Conservation (phyloP, 495 filamentous ascomycete genomes). For the Sordaria brevicollis region DNA sequence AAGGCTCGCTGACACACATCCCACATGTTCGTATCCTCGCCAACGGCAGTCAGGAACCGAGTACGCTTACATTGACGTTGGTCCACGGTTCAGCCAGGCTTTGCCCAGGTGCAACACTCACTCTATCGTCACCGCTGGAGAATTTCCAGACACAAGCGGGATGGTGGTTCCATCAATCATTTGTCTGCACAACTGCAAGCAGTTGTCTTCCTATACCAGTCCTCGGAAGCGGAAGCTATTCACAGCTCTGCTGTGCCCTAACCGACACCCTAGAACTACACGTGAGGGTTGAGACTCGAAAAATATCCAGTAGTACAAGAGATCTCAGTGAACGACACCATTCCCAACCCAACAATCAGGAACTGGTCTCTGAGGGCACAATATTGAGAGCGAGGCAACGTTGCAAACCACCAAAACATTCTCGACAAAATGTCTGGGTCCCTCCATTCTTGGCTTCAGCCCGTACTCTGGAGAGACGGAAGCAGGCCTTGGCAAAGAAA, state of each 20-base stretch:
- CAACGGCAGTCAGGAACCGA: background rate
- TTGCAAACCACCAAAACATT: too few species aligned
- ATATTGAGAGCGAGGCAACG: background rate
- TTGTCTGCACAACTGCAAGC: background rate
- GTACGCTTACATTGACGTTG: background rate
- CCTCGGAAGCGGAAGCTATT: background rate
- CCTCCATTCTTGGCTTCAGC: background rate
- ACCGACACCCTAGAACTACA: background rate
- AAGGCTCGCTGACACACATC: background rate
- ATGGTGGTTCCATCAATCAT: background rate
- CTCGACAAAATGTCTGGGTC: background rate
- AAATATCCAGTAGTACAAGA: background rate
- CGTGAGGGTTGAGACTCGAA: background rate
- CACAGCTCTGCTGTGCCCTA: background rate
- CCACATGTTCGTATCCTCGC: background rate
- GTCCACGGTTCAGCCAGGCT: background rate
- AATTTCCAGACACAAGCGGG: background rate
- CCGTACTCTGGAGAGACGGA: background rate
- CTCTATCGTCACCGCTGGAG: background rate
- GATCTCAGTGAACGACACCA: background rate
- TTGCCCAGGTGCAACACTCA: background rate
- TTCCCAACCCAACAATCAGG: background rate
- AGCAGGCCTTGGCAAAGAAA: background rate
- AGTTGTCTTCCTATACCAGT: background rate
- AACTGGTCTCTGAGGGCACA: background rate